A percentile compares a stretch with the other conserved stretches of the same genome.
These are phyloP conservation scores for Galerina marginata DNA, from an alignment of 768 basidiomycete species.

Conservation along the genomic window DNA sequence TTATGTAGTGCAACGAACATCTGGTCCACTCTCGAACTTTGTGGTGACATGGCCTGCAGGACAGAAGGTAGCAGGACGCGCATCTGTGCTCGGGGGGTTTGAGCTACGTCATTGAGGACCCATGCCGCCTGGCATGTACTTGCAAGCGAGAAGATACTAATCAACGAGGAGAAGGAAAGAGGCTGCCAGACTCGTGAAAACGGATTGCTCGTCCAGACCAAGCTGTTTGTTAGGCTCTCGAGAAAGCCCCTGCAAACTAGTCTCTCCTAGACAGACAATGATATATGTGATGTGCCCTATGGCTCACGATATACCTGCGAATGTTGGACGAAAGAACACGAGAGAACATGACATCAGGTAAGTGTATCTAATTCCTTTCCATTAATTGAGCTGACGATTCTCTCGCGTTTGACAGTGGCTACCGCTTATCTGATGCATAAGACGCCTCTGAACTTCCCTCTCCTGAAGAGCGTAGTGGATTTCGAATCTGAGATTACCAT, in stretches of 20 bases:
- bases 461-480: conserved; percentile 46
- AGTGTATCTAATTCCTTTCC: neutral
- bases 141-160: conserved; percentile 53
- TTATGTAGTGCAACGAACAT: too few species aligned
- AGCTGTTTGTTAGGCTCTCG: conserved; percentile 47
- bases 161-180: conserved; percentile 48
- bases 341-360: conserved; percentile 46
- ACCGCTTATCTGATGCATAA: conserved; percentile 62
- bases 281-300: too few species aligned
- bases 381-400: neutral
- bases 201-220: conserved; percentile 42
- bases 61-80: too few species aligned
- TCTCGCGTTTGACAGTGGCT: conserved; percentile 39
- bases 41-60: too few species aligned
- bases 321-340: conserved; percentile 53
- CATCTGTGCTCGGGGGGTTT: too few species aligned
- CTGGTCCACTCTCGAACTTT: too few species aligned
- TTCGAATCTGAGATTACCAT: conserved; percentile 55
- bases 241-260: too few species aligned
- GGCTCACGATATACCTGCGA: too few species aligned
- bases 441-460: conserved; percentile 55
- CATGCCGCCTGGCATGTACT: conserved; percentile 40
- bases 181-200: conserved; percentile 38
- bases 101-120: too few species aligned
- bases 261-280: too few species aligned